phyloP scores from a whole-genome alignment of 1,284 basidiomycete genomes.

The Fomitiporia mediterranea region DNA sequence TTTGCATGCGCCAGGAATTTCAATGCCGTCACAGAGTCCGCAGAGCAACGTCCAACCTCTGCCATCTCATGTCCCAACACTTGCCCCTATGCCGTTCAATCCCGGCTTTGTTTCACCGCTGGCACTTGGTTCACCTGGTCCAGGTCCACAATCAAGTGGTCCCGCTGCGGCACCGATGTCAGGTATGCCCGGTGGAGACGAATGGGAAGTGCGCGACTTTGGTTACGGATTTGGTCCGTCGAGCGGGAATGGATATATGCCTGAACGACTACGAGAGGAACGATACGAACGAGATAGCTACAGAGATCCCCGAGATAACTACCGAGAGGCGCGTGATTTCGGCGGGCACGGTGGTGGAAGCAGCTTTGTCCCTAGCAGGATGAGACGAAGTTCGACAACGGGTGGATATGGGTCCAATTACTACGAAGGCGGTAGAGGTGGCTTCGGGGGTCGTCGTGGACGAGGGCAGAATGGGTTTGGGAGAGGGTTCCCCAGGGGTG shows the following conservation, averaged over 20 bases:
- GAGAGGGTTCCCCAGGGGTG: conserved; percentile 33
- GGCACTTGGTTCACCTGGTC: conserved; percentile 21
- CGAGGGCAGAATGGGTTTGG: conserved; percentile 26
- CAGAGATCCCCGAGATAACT: conserved; percentile 18
- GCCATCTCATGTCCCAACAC: conserved; percentile 15
- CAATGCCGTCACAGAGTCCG: conserved; percentile 14
- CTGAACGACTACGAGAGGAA: conserved; percentile 30
- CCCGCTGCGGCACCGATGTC: conserved; percentile 6
- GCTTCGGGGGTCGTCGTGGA: conserved; percentile 22
- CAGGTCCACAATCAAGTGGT: conserved; percentile 8
- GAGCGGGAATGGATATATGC: conserved; percentile 32
- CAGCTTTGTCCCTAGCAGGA: conserved; percentile 1
- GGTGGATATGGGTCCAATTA: conserved; percentile 13
- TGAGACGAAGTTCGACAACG: conserved; percentile 7
- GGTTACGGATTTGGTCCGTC: conserved; percentile 53
- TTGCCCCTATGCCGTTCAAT: conserved; percentile 16
- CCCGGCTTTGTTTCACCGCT: conserved; percentile 20
- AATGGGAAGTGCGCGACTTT: conserved; percentile 56
- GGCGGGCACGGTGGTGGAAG: background rate
- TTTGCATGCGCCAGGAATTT: background rate
- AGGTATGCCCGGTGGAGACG: conserved; percentile 29
- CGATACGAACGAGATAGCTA: conserved; percentile 25
- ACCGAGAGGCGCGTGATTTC: conserved; percentile 12
- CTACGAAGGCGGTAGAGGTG: conserved; percentile 30
- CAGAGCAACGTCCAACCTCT: conserved; percentile 11